Evolutionary conservation across 805 yeast genomes (phyloP).

Genomic region (Pichia gijzeniarum): DNA sequence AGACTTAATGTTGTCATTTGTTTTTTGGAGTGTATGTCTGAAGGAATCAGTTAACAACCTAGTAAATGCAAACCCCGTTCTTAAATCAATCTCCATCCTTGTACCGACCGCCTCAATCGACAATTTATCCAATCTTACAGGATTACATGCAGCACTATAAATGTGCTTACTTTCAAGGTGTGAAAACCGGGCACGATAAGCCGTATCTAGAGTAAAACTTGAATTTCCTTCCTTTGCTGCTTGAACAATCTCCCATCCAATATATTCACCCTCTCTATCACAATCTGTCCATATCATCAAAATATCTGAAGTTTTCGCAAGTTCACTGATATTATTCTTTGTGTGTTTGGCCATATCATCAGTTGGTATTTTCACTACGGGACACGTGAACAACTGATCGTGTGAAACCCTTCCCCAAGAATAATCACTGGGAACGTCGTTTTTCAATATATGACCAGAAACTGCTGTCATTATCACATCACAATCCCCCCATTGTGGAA

Average conservation of each 20-base stretch:
- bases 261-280: constrained; percentile 93
- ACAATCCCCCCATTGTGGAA: constrained; percentile 56
- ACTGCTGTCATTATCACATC: constrained; percentile 90
- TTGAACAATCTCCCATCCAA: constrained; percentile 74
- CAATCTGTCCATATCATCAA: constrained; percentile 98
- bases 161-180: constrained; percentile 78
- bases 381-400: constrained; percentile 64
- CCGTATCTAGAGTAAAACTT: constrained; percentile 38
- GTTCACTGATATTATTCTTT: constrained; percentile 58
- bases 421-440: constrained; percentile 58
- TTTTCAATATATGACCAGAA: constrained; percentile 69
- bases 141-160: constrained; percentile 64
- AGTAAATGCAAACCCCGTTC: constrained; percentile 88
- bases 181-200: constrained; percentile 78
- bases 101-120: constrained; percentile 82
- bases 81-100: constrained; percentile 77
- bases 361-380: constrained; percentile 21
- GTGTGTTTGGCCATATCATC: constrained; percentile 33
- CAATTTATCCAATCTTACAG: constrained; percentile 53
- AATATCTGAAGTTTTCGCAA: constrained; percentile 52
- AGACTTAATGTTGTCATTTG: constrained; percentile 13
- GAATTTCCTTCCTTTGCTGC: constrained; percentile 55
- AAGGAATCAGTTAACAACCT: constrained; percentile 61
- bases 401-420: constrained; percentile 66
- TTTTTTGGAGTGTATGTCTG: constrained; percentile 26